phyloP scores from a whole-genome alignment of 805 yeast species.

The Candida hispaniensis region DNA sequence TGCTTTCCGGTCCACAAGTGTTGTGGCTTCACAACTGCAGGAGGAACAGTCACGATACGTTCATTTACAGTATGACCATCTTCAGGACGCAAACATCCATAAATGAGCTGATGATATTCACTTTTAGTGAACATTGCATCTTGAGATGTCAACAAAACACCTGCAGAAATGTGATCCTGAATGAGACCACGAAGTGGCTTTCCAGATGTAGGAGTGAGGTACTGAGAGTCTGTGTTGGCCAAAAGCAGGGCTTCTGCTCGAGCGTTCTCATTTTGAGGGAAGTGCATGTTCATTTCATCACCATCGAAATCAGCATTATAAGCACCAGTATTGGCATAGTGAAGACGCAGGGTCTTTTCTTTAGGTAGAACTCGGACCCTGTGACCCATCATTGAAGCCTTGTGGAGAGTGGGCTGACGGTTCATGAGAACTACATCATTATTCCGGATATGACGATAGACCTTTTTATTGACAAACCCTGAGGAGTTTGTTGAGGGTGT shows the following conservation, averaged over 20 bases:
- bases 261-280: conserved; percentile 96
- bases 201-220: conserved; percentile 96
- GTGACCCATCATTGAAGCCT: conserved; percentile 99
- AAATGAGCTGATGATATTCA: conserved; percentile 83
- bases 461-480: conserved; percentile 75
- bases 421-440: conserved; percentile 95
- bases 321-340: conserved; percentile 98
- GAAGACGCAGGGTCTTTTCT: conserved; percentile 91
- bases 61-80: conserved; percentile 74
- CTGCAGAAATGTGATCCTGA: conserved; percentile 98
- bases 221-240: conserved; percentile 96
- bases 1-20: conserved; percentile 98
- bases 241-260: conserved; percentile 89
- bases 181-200: conserved; percentile 96
- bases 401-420: conserved; percentile 98
- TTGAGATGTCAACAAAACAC: conserved; percentile 94
- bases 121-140: conserved; percentile 87
- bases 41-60: conserved; percentile 69
- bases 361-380: conserved; percentile 94
- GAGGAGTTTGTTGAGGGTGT: conserved; percentile 58
- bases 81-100: conserved; percentile 93
- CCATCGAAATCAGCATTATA: conserved; percentile 99
- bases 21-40: conserved; percentile 75
- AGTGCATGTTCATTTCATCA: conserved; percentile 99
- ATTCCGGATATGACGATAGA: conserved; percentile 85